Evolutionary conservation across 345 rosid genomes (phyloP), one percentile per base, ranked within the genome.

Genomic region (Populus euphratica): DNA sequence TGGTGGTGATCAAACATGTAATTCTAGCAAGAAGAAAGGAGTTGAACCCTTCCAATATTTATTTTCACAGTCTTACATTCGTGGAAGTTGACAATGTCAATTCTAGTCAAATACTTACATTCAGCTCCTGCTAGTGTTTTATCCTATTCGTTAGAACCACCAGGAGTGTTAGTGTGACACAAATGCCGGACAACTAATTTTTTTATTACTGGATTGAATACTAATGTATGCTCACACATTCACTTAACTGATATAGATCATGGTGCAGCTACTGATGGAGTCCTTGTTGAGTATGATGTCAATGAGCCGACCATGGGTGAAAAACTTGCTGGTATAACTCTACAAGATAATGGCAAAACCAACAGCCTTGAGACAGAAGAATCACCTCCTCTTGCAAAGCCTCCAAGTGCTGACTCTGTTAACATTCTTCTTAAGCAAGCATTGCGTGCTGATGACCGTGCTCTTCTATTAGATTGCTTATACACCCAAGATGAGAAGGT

Each of bases 291-390:
- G 72, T 90, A 87, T 88, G 88, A 87, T 82, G 74, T 71, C 44
- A 84, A 88, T 77, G 99, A 94, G 91, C 97, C 90, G 14, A 94
- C 99, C 36, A 94, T 96, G 87, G 98, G 97, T 54, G 98, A 96
- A 81, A 94, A 89, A 76, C 93, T 96, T 43, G 91, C 82, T 69
- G 81, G 83, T 81, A 86, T 92, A 75, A 85, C 84, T 78, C 70
- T 91, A 73, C 73, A 83, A 70, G 85, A 86, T 20, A 82, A 69
- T 54, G 85, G 77, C 29, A 77, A 80, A 64, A 27, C 73, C 76
- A 83, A 38, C 63, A 77, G 14, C 81, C 68, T 36, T n/a, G 92
- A 85, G 74, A 68, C 73, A 74, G 31, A 72, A 56, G 89, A 79
- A 25, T 77, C 83, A 64, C 62, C 85, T 69, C 78, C 84, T 82